Conservation (phyloP, 345 rosid genomes). For the Xanthoceras sorbifolium region DNA sequence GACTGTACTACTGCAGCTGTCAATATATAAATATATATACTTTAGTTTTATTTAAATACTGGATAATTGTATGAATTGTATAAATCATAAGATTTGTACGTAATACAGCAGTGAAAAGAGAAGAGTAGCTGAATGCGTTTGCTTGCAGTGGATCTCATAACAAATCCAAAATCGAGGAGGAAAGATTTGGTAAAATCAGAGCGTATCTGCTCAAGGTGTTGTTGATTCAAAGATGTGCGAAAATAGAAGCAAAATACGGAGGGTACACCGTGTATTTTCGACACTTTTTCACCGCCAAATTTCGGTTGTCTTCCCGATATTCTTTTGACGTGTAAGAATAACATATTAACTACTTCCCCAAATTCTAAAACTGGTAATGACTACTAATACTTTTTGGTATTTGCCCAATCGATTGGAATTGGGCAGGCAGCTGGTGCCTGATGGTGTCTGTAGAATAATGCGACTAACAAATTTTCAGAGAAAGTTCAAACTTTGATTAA, state of each 20-base stretch:
- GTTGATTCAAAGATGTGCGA: neutral
- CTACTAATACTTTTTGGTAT: neutral
- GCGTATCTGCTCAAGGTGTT: neutral
- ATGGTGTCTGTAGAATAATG: too few species aligned
- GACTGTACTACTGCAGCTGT: neutral
- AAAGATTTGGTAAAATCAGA: neutral
- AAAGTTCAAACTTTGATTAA: neutral
- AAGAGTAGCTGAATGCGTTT: neutral
- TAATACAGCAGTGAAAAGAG: neutral
- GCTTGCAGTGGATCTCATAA: neutral
- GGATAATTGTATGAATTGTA: neutral
- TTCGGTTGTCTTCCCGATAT: constrained; percentile 13
- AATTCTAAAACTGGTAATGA: neutral
- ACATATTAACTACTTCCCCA: neutral
- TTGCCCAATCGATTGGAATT: neutral
- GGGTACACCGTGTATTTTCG: neutral
- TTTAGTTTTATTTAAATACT: too few species aligned
- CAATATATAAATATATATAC: neutral
- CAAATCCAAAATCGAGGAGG: constrained; percentile 3
- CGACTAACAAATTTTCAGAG: neutral
- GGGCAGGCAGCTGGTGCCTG: too few species aligned
- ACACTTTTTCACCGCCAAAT: constrained; percentile 11
- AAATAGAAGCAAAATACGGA: too few species aligned
- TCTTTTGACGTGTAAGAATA: constrained; percentile 26
- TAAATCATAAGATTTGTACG: neutral